These are phyloP conservation scores for Caloboletus inedulis DNA, from an alignment of 1,284 basidiomycete species.

Conservation along the genomic window DNA sequence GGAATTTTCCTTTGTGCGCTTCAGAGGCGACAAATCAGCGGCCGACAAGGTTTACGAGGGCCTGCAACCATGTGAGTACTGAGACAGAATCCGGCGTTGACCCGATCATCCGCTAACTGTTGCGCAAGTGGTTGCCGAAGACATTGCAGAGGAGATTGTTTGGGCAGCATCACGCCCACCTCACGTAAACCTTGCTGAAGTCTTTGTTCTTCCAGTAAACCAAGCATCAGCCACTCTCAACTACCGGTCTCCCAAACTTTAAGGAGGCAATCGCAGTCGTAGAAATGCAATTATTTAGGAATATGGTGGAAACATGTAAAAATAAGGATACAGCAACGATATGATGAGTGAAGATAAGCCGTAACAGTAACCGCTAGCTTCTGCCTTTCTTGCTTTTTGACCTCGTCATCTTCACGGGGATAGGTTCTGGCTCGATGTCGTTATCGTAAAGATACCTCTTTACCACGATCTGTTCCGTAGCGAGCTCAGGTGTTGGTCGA, in stretches of 20 bases:
- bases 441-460: constrained; percentile 83
- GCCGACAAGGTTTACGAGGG: constrained; percentile 92
- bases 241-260: constrained; percentile 23
- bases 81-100: neutral
- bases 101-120: constrained; percentile 17
- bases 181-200: constrained; percentile 83
- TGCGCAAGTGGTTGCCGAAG: constrained; percentile 65
- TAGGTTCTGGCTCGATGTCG: constrained; percentile 48
- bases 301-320: constrained; percentile 12
- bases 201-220: constrained; percentile 77
- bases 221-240: constrained; percentile 66
- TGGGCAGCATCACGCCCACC: constrained; percentile 88
- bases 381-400: constrained; percentile 44
- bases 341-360: constrained; percentile 21
- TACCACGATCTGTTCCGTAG: constrained; percentile 65
- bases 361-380: constrained; percentile 18
- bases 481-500: constrained; percentile 56
- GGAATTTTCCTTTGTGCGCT: constrained; percentile 88
- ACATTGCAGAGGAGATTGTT: constrained; percentile 96
- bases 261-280: neutral
- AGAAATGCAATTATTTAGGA: constrained; percentile 1
- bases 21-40: constrained; percentile 74
- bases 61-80: constrained; percentile 65
- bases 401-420: constrained; percentile 48
- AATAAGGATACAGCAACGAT: constrained; percentile 36